A percentile compares a stretch with the other conserved stretches of the same genome.
These are phyloP conservation scores for Neurospora terricola DNA, from an alignment of 495 filamentous ascomycete species.

Conservation along the genomic window DNA sequence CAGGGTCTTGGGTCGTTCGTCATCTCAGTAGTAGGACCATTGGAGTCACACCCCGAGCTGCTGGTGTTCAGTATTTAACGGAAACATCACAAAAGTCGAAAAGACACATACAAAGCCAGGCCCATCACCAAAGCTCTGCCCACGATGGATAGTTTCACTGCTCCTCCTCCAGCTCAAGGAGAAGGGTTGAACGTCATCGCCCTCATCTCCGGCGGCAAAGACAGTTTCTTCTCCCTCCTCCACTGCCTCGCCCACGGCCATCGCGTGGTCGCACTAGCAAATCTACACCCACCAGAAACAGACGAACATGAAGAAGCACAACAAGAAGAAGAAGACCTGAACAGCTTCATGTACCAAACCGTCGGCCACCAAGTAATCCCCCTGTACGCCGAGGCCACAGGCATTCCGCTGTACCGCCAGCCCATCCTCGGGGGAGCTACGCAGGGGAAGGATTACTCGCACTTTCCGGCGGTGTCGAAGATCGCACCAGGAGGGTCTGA, in stretches of 20 bases:
- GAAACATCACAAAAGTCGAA: no score
- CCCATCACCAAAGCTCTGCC: background rate
- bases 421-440: conserved; percentile 60
- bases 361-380: conserved; percentile 83
- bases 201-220: conserved; percentile 91
- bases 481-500: conserved; percentile 3
- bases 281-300: conserved; percentile 57
- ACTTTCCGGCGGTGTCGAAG: conserved; percentile 6
- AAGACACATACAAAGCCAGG: background rate
- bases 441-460: conserved; percentile 52
- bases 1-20: background rate
- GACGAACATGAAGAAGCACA: conserved; percentile 13
- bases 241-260: conserved; percentile 85
- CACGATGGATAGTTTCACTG: background rate
- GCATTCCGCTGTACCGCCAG: conserved; percentile 68
- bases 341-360: conserved; percentile 99
- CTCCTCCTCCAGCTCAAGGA: background rate
- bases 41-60: no score
- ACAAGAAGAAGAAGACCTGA: conserved; percentile 55
- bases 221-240: conserved; percentile 86
- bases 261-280: conserved; percentile 76
- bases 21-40: no score
- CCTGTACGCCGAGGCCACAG: conserved; percentile 67
- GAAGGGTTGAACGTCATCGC: conserved; percentile 69
- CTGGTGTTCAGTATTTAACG: no score